A percentile compares a stretch with the other conserved stretches of the same genome.
Conservation (phyloP, 305 asterid species). For the Fraxinus dipetala region DNA sequence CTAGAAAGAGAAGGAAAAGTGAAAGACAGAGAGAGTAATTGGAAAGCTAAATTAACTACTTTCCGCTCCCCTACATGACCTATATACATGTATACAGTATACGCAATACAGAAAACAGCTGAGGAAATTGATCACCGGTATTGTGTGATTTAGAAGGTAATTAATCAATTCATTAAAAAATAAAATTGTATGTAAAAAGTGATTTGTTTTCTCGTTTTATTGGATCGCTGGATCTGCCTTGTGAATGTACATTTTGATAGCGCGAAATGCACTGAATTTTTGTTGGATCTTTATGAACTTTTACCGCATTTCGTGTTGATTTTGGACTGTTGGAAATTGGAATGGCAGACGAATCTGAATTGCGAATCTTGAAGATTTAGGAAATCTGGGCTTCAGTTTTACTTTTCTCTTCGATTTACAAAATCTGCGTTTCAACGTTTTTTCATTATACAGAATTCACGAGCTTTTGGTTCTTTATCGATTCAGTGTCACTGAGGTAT, state of each 20-base stretch:
- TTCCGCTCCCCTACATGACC: slow-evolving; percentile 17
- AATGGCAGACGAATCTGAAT: slow-evolving; percentile 22
- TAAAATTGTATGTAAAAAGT: slow-evolving; percentile 14
- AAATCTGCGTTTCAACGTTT: slow-evolving; percentile 7
- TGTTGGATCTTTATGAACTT: slow-evolving; percentile 13
- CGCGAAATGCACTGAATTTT: slow-evolving; percentile 24
- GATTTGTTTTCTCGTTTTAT: slow-evolving; percentile 5
- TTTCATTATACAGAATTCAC: slow-evolving; percentile 12
- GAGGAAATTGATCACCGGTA: slow-evolving; percentile 27
- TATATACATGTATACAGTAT: background rate
- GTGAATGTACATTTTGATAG: slow-evolving; percentile 24
- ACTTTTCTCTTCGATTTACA: slow-evolving; percentile 13
- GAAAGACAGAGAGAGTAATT: slow-evolving; percentile 34
- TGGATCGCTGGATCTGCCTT: slow-evolving; percentile 21
- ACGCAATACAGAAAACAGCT: background rate
- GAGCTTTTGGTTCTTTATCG: slow-evolving; percentile 26
- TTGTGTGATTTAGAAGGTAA: slow-evolving; percentile 20
- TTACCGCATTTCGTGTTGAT: slow-evolving; percentile 22
- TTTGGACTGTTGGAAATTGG: slow-evolving; percentile 21
- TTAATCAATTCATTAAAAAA: background rate
- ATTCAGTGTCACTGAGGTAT: slow-evolving; percentile 29
- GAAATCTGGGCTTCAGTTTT: slow-evolving; percentile 25
- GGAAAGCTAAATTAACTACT: slow-evolving; percentile 32
- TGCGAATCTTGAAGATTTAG: slow-evolving; percentile 34
- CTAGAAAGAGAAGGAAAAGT: slow-evolving; percentile 28